Conservation (phyloP, 768 basidiomycete genomes). For the Lactarius sanguifluus region DNA sequence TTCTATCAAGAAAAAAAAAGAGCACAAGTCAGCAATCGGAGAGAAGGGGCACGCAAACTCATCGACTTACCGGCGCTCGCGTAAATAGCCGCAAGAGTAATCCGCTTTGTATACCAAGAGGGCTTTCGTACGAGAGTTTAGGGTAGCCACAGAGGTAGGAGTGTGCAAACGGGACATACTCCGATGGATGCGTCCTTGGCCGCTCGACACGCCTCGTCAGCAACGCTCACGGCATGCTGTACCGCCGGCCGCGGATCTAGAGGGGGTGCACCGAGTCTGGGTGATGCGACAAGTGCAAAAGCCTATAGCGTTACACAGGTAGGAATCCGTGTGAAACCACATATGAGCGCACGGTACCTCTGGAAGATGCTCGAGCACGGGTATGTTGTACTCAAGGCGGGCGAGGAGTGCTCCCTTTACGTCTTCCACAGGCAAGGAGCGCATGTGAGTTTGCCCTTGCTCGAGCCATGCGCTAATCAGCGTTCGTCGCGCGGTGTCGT, state of each 20-base stretch:
- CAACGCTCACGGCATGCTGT: conserved; percentile 58
- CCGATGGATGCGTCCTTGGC: conserved; percentile 55
- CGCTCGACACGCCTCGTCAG: conserved; percentile 68
- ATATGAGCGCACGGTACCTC: conserved; percentile 46
- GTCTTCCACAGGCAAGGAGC: conserved; percentile 32
- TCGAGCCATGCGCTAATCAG: conserved; percentile 76
- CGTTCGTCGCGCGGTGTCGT: conserved; percentile 60
- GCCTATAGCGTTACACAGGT: conserved; percentile 46
- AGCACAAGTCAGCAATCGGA: background rate
- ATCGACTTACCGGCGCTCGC: conserved; percentile 57
- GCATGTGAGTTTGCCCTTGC: conserved; percentile 59
- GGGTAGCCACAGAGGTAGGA: background rate
- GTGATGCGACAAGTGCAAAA: conserved; percentile 64
- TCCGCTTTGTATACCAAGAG: conserved; percentile 71
- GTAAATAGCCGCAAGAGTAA: conserved; percentile 65
- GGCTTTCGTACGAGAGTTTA: conserved; percentile 42
- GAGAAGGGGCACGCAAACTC: background rate
- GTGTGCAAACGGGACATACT: conserved; percentile 40
- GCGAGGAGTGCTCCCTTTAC: conserved; percentile 54
- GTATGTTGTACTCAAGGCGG: conserved; percentile 64
- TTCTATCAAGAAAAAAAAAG: conserved; percentile 39
- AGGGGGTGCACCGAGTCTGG: conserved; percentile 47
- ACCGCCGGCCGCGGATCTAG: conserved; percentile 62
- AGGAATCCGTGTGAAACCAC: background rate
- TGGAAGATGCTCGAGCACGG: conserved; percentile 61